Conservation (phyloP, 1,284 basidiomycete genomes). For the Pyrrhoderma noxium region DNA sequence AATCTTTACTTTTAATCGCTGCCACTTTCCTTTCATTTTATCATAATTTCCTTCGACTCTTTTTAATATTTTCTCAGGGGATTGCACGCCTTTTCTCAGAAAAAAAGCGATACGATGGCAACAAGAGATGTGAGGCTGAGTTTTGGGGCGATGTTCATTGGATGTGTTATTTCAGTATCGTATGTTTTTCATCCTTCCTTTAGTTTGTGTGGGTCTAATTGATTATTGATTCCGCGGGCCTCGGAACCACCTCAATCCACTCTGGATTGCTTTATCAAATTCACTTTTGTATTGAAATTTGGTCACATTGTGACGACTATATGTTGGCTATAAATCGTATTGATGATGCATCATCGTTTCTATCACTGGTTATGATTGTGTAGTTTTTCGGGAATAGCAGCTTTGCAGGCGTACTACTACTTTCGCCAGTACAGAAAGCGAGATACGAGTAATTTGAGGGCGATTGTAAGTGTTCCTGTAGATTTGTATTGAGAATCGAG, state of each 20-base stretch:
- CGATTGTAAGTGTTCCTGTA: conserved; percentile 8
- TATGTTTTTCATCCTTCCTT: not conserved
- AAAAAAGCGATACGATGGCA: conserved; percentile 9
- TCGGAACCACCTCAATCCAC: not conserved
- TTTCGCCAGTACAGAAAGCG: conserved; percentile 15
- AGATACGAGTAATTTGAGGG: conserved; percentile 8
- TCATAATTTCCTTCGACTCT: too few relatives aligned
- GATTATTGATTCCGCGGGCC: not conserved
- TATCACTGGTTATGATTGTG: not conserved
- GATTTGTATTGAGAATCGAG: not conserved
- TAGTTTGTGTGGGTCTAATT: not conserved
- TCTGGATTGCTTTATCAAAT: not conserved
- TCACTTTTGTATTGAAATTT: not conserved
- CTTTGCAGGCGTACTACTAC: conserved; percentile 16
- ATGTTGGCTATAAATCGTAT: too few relatives aligned
- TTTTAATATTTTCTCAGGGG: not conserved
- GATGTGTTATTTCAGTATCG: conserved; percentile 15
- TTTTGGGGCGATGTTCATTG: conserved; percentile 18
- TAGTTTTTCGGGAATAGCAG: conserved; percentile 16
- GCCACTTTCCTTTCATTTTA: not conserved
- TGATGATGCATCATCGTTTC: not conserved
- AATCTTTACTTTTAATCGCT: not conserved
- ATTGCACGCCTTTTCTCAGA: too few relatives aligned
- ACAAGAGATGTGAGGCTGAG: conserved; percentile 12
- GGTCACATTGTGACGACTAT: not conserved